Evolutionary conservation across 208 protist species (phyloP), one percentile per base, ranked within the genome.

Genomic region (Leishmania arabica): DNA sequence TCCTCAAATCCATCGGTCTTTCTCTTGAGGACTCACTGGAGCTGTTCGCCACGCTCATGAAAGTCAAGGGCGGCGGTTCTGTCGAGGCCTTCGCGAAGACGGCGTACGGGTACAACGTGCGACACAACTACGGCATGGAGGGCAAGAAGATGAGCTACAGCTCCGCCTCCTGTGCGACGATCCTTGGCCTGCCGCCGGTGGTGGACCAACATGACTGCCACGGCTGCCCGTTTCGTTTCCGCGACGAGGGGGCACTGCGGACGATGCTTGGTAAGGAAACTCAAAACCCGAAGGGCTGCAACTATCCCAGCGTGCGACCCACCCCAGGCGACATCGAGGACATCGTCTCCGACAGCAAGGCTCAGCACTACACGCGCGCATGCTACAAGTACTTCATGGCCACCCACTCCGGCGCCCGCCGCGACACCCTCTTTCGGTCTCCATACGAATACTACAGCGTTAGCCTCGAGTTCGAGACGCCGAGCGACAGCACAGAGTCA

Each of bases 341-440:
- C 45, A 97, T 97, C 84, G 84, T 97, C 24, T 76, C 85, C n/a
- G 95, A 97, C 72, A 89, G 88, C 84, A 95, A 95, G 73, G 90
- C 86, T 24, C 90, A 95, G 84, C 95, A 98, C 82, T 97, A 96
- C 84, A 96, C 95, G 27, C 88, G 94, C 24, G 95, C 95, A 1
- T 98, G 95, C 86, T 97, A 95, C 80, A 95, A 95, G 83, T 97
- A 97, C 82, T 98, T 97, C 77, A 90, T 96, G 86, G 85, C 93
- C n/a, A 98, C 92, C 0, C 94, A 97, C 78, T 91, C 88, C 34
- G 89, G 86, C 66, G 93, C 89, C 0, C 82, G 85, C 24, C 93
- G 95, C 53, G 95, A 98, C 78, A 95, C 92, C 13, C 85, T 98
- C 51, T 98, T 98, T 75, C 90, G 92, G 71, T 96, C 93, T 0